phyloP scores from a whole-genome alignment of 2,329 filamentous ascomycete genomes.

The Penicillium concentricum region DNA sequence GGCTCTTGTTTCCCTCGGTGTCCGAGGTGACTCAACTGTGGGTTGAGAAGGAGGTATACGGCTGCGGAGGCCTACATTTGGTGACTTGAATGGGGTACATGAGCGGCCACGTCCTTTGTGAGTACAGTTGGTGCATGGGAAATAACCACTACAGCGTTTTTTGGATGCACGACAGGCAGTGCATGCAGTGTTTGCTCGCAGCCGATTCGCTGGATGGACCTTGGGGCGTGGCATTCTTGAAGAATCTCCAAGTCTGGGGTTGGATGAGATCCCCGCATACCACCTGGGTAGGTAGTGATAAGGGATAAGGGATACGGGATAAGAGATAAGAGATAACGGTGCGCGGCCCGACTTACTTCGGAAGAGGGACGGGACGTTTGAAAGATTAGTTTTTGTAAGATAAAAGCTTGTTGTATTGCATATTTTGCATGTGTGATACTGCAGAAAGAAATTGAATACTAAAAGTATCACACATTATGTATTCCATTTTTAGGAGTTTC shows the following conservation, averaged over 20 bases:
- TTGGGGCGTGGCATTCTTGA: conserved; percentile 53
- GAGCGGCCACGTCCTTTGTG: conserved; percentile 43
- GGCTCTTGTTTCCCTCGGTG: neutral
- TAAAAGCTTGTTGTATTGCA: neutral
- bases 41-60: conserved; percentile 5
- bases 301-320: neutral
- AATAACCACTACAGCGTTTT: conserved; percentile 52
- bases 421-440: neutral
- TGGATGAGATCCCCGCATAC: neutral
- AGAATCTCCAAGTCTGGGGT: conserved; percentile 3
- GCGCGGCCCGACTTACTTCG: conserved; percentile 7
- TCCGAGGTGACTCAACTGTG: neutral
- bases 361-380: neutral
- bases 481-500: no score
- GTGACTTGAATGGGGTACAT: conserved; percentile 37
- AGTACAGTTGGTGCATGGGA: conserved; percentile 51
- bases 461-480: no score
- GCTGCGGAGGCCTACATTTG: conserved; percentile 15
- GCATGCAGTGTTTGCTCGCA: conserved; percentile 52
- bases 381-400: no score
- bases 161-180: conserved; percentile 51
- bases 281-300: neutral
- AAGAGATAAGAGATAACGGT: neutral
- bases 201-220: conserved; percentile 50
- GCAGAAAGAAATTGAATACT: neutral